These are phyloP conservation scores for Sclerotinia spermophila DNA, from an alignment of 2,329 filamentous ascomycete genomes.

Conservation along the genomic window DNA sequence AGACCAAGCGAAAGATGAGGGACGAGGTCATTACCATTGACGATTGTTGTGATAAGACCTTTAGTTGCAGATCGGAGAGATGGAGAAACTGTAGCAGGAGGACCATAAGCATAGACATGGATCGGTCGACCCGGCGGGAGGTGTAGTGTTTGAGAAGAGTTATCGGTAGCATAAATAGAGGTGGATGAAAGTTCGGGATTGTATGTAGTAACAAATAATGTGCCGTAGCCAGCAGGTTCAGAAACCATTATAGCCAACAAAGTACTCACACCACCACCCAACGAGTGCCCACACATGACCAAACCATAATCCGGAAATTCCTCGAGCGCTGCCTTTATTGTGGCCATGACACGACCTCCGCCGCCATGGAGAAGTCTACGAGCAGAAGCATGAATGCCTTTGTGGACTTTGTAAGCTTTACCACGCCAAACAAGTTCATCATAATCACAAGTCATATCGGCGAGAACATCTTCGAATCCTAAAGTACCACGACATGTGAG, in stretches of 20 bases:
- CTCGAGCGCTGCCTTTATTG: slow-evolving; percentile 49
- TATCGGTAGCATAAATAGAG: slow-evolving; percentile 39
- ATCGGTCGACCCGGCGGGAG: slow-evolving; percentile 67
- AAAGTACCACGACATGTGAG: slow-evolving; percentile 53
- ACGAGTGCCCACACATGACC: slow-evolving; percentile 53
- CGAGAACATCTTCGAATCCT: slow-evolving; percentile 55
- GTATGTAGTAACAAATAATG: slow-evolving; percentile 55
- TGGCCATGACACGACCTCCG: slow-evolving; percentile 49
- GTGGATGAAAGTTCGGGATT: slow-evolving; percentile 68
- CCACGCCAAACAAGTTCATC: slow-evolving; percentile 48
- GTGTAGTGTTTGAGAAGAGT: slow-evolving; percentile 38
- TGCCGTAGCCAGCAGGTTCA: slow-evolving; percentile 43
- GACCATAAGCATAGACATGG: slow-evolving; percentile 76
- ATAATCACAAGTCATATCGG: slow-evolving; percentile 56
- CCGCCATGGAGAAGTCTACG: slow-evolving; percentile 48
- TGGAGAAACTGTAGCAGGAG: slow-evolving; percentile 68
- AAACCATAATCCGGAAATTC: slow-evolving; percentile 54
- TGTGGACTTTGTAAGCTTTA: slow-evolving; percentile 52
- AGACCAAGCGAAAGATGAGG: slow-evolving; percentile 70
- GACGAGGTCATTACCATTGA: slow-evolving; percentile 71
- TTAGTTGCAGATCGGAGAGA: slow-evolving; percentile 66
- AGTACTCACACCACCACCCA: slow-evolving; percentile 53
- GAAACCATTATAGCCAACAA: slow-evolving; percentile 53
- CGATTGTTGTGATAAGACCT: slow-evolving; percentile 69
- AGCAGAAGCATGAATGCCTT: slow-evolving; percentile 54